phyloP scores from a whole-genome alignment of 2,329 filamentous ascomycete genomes.

The Didymella exigua region DNA sequence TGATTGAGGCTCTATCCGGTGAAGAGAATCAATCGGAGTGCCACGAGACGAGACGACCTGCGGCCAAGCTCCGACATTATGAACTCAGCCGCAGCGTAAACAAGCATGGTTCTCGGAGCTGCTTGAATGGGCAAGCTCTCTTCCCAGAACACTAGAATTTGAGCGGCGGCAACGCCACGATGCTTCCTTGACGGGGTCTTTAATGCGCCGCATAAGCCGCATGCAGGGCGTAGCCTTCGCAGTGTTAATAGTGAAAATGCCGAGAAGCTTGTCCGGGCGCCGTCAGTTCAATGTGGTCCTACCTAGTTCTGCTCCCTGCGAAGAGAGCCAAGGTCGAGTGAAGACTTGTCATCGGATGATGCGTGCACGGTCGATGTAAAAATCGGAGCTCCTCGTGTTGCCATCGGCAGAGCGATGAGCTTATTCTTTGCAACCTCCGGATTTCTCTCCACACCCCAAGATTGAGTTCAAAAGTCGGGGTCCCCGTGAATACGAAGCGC shows the following conservation, averaged over 20 bases:
- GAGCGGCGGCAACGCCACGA: conserved; percentile 4
- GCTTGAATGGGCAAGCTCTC: conserved; percentile 8
- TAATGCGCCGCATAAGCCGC: conserved; percentile 4
- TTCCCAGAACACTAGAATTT: neutral
- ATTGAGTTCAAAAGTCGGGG: conserved; percentile 3
- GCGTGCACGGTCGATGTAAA: neutral
- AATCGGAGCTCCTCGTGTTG: neutral
- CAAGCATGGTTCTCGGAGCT: conserved; percentile 7
- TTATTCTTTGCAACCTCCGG: neutral
- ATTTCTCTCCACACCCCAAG: conserved; percentile 5
- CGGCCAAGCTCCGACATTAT: neutral
- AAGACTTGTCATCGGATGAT: neutral
- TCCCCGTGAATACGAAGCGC: conserved; percentile 1
- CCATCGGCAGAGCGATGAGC: neutral
- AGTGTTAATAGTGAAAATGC: neutral
- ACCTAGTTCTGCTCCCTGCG: neutral
- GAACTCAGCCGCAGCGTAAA: conserved; percentile 11
- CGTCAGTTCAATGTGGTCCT: neutral
- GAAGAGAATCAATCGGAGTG: conserved; percentile 1
- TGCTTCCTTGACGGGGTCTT: neutral
- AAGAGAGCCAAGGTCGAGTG: conserved; percentile 2
- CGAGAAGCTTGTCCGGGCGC: neutral
- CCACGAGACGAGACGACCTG: conserved; percentile 6
- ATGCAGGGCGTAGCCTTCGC: conserved; percentile 5
- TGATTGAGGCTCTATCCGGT: conserved; percentile 12